Base-by-base conservation (phyloP, 2,329 filamentous ascomycete species). In the Trichoderma gracile region DNA sequence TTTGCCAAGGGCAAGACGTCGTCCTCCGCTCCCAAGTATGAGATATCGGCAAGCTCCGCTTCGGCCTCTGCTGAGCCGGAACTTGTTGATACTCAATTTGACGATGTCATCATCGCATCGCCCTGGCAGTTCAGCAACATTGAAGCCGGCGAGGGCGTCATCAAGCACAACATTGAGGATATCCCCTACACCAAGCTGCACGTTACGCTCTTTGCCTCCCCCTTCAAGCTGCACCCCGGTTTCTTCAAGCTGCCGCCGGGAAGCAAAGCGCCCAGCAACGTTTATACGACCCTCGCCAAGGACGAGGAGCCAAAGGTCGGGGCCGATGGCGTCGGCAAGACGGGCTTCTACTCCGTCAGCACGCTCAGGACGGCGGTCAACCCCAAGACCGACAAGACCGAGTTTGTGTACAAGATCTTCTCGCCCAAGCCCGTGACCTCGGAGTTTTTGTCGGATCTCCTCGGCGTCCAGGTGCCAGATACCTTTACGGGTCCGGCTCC, bases 131-230 rank as follows among this genome's bases (percentile, higher is more conserved):
- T 89, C 74, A 87, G 91, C 63, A 81, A 85, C 64, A 89, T 98
- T 70, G 78, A 80, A 3, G 78, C 82, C 1, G 86, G 86, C 0
- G 82, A 88, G 42, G 79, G 82, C 27, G 85, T 96, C 25, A 84
- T 93, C 17, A 89, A 91, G 61, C 43, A 57, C 6, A 80, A 84
- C 38, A 92, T 96, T 1, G 90, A 95, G 68, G 76, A 84, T 52
- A 88, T 97, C n/a, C 90, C 92, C 0, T 99, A 97, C 74, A 91
- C 92, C 3, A 84, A 85, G 54, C 83, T 98, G 0, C 89, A 98
- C 72, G 94, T 97, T 59, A 98, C 94, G 0, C 85, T 98, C 0
- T 94, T 99, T 71, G 83, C 93, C 0, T 91, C 92, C 0, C 87
- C 91, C 0, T 85, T 88, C 69, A 82, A 79, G n/a, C 83, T 96